Conservation (phyloP, 805 yeast genomes). For the Saccharomyces kudriavzevii region DNA sequence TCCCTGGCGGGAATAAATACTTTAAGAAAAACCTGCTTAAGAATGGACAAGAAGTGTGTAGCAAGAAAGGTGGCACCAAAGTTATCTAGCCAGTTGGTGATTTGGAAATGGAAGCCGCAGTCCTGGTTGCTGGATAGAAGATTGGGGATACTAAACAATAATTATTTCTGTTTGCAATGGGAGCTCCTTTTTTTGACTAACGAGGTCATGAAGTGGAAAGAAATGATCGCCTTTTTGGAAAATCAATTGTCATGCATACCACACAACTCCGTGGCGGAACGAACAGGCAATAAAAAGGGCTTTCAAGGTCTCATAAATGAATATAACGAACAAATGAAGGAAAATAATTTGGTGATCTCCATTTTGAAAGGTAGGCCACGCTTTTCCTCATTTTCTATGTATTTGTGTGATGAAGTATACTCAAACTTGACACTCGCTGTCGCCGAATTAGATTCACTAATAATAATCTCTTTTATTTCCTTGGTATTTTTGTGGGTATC, state of each 20-base stretch:
- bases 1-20: too few species aligned
- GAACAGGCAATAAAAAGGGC: neutral
- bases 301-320: neutral
- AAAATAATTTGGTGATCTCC: neutral
- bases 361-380: neutral
- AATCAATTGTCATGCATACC: neutral
- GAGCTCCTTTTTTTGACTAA: neutral
- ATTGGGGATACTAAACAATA: neutral
- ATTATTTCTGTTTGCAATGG: neutral
- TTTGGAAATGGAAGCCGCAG: neutral
- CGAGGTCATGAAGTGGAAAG: neutral
- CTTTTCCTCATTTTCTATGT: neutral
- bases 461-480: neutral
- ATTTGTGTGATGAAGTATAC: neutral
- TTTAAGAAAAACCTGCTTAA: neutral
- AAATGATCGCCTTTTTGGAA: neutral
- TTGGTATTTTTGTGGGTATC: neutral
- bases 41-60: neutral
- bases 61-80: neutral
- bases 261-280: neutral
- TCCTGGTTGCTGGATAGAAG: neutral
- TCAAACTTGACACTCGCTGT: neutral
- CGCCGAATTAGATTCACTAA: neutral
- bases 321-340: neutral
- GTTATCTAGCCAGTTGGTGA: neutral